Evolutionary conservation across 495 filamentous ascomycete species (phyloP), one percentile per base, ranked within the genome.

Genomic region (Penicillium malachiteum): DNA sequence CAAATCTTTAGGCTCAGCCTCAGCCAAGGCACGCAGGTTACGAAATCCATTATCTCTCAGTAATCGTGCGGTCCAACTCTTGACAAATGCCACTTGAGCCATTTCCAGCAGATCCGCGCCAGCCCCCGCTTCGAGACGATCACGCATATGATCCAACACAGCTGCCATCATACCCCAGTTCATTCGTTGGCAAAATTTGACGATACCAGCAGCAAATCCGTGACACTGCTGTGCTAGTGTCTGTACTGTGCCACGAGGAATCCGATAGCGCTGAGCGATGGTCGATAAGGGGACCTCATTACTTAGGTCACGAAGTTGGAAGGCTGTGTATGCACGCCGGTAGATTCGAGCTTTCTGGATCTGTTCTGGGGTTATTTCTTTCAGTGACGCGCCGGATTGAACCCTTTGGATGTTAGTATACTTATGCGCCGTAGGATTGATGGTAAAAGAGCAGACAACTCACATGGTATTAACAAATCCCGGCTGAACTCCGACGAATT

Each of bases 231-330:
- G 87, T 0, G 87, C 82, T 10, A 92, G 74, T 17, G 77, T 87
- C 61, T 94, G 90, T 5, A 92, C 83, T 30, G 79, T 70, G 0
- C 90, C 90, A 32, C 88, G 81, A 8, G 86, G 83, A 48, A 83
- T 82, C 16, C 81, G 80, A 62, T 90, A 92, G 56, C 89, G 88
- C 14, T 68, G 69, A 1, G 89, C 84, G 34, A 94, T 87, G 1
- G 74, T 65, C 50, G 88, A 81, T 7, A 92, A 77, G 1, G 90
- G 90, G 18, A 83, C 75, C 55, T 92, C 90, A 62, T 91, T 92
- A 69, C 89, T 90, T 33, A 94, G 71, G 62, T 92, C 88, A 16
- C 90, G 85, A 35, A 94, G 82, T 63, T 92, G 90, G 42, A 94
- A 81, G 10, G 90, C 87, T 14, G 87, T 75, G 61, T 91, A 94